Evolutionary conservation across 2,329 filamentous ascomycete genomes (phyloP).

Genomic region (Ophiostoma piceae): DNA sequence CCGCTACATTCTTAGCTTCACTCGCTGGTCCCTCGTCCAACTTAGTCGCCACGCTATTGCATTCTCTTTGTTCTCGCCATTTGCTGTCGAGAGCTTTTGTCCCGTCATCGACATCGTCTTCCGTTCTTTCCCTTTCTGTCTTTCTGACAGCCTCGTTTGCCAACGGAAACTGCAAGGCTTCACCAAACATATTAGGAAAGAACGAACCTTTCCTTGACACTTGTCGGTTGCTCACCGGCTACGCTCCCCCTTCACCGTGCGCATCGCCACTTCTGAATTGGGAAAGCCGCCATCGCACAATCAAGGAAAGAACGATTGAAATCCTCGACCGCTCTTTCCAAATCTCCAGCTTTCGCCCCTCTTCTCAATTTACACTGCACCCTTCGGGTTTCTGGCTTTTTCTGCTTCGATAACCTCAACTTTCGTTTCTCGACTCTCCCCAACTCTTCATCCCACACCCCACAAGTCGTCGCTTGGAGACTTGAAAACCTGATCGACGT

Average conservation of each 20-base stretch:
- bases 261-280: conserved; percentile 19
- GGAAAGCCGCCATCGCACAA: conserved; percentile 11
- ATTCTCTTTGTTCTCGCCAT: background rate
- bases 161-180: background rate
- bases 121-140: background rate
- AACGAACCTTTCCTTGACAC: background rate
- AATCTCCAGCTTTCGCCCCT: background rate
- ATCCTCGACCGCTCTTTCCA: conserved; percentile 13
- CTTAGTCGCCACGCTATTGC: background rate
- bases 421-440: background rate
- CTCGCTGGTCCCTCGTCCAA: background rate
- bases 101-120: background rate
- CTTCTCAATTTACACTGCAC: background rate
- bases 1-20: conserved; percentile 11
- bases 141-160: background rate
- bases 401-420: background rate
- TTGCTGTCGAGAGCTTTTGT: background rate
- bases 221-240: background rate
- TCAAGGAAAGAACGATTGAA: background rate
- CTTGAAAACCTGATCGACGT: background rate
- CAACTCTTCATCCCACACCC: background rate
- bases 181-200: background rate
- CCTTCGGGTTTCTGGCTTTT: background rate
- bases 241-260: conserved; percentile 13
- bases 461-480: background rate